Conservation (phyloP, 2,329 filamentous ascomycete genomes). For the Aureobasidium sp. region DNA sequence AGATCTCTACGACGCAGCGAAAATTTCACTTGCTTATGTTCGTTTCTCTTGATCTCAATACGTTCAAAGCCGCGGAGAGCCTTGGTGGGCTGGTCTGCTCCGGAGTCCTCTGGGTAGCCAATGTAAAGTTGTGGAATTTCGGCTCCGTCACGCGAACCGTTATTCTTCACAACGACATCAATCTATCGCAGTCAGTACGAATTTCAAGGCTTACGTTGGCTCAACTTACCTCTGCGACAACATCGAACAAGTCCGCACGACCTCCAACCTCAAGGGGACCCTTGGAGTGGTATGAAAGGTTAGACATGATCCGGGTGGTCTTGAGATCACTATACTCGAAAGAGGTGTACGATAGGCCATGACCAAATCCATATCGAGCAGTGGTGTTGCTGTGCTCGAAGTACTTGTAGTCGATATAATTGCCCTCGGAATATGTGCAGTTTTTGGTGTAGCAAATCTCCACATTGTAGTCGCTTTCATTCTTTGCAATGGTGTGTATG, state of each 20-base stretch:
- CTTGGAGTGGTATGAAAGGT: constrained; percentile 62
- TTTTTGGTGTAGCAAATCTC: constrained; percentile 63
- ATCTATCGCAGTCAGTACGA: constrained; percentile 32
- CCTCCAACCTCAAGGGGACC: constrained; percentile 46
- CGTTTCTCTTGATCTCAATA: constrained; percentile 26
- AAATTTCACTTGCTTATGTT: constrained; percentile 28
- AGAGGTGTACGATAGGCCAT: constrained; percentile 33
- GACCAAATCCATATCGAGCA: constrained; percentile 31
- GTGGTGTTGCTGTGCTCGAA: constrained; percentile 48
- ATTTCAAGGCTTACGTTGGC: not conserved
- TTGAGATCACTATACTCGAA: constrained; percentile 25
- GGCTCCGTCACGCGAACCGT: constrained; percentile 41
- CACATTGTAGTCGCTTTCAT: constrained; percentile 57
- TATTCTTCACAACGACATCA: constrained; percentile 44
- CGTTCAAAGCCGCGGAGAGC: constrained; percentile 40
- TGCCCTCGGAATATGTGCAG: constrained; percentile 62
- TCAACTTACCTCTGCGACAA: constrained; percentile 26
- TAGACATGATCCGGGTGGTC: constrained; percentile 58
- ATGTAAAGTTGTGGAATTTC: constrained; percentile 53
- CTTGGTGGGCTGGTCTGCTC: constrained; percentile 38
- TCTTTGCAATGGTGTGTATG: constrained; percentile 67
- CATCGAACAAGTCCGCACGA: constrained; percentile 48
- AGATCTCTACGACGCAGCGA: constrained; percentile 35
- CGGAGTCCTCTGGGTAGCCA: constrained; percentile 32
- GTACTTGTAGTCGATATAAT: constrained; percentile 69